Evolutionary conservation across 768 basidiomycete species (phyloP), one percentile per base, ranked within the genome.

Genomic region (Royoungia palumana): DNA sequence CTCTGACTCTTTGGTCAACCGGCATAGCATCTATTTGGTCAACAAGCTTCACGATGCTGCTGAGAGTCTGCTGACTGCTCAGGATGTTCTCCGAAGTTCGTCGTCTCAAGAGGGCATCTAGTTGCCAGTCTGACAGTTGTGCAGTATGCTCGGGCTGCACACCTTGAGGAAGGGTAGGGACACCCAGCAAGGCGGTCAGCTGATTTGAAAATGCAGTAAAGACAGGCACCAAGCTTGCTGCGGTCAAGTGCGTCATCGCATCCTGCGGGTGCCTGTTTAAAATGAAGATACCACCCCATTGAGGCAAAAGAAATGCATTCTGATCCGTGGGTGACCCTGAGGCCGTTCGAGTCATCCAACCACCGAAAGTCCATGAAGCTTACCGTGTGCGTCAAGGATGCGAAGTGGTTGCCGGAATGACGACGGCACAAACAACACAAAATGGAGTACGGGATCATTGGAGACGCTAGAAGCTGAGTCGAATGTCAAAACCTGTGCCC

Each of bases 371-470:
- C 36, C 46, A 50, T 42, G 36, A 54, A 11, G 35, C 65, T 53
- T 56, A 79, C 86, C 78, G 53, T 79, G 65, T 19, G 72, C 50
- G 48, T 82, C 72, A 9, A 86, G 69, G 20, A 96, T 83, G 27
- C 71, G 69, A 50, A 98, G 69, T 4, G 95, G 93, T 22, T 81
- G 72, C 46, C 79, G 82, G n/a, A 65, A 57, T 5, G 74, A 60
- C 0, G 87, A 85, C 2, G 96, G 96, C 2, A 96, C 74, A 62
- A 93, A 99, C 2, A 95, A 66, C 35, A 98, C 71, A 60, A 99
- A 94, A 67, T 97, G 90, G 1, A 99, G 71, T 2, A 97, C 94
- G 4, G 93, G 94, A 54, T 98, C 93, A 51, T 89, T 92, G 1
- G 92, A 93, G 3, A 86, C 85, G 49, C 92, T 87, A 0, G 95